Conservation (phyloP, 2,329 filamentous ascomycete species). For the Colletotrichum tabaci region DNA sequence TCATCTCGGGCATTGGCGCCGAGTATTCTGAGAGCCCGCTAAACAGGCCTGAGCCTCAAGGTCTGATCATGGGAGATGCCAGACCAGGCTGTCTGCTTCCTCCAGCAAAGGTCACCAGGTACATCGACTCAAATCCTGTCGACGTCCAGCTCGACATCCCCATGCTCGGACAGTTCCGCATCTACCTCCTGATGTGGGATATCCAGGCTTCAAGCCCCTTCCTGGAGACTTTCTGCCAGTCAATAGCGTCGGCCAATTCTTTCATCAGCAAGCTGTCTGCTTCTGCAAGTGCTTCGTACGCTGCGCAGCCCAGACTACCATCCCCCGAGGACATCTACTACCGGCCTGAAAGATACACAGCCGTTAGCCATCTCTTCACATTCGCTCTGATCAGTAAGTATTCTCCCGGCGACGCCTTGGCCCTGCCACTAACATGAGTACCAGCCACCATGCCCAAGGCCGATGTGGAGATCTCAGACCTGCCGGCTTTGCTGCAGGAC, state of each 20-base stretch:
- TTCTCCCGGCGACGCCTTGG: neutral
- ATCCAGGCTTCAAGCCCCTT: constrained; percentile 70
- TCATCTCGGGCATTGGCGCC: constrained; percentile 81
- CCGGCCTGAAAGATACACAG: constrained; percentile 77
- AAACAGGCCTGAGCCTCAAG: constrained; percentile 60
- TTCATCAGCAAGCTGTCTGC: constrained; percentile 73
- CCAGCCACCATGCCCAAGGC: constrained; percentile 72
- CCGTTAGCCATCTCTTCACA: constrained; percentile 78
- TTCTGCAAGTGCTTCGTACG: constrained; percentile 74
- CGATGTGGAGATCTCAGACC: constrained; percentile 75
- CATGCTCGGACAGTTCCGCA: constrained; percentile 81
- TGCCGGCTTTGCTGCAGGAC: constrained; percentile 73
- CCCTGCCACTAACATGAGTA: constrained; percentile 15
- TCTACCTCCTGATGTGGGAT: constrained; percentile 79
- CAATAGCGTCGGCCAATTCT: constrained; percentile 65
- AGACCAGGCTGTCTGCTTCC: constrained; percentile 71
- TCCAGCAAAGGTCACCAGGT: constrained; percentile 80
- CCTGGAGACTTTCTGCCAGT: constrained; percentile 70
- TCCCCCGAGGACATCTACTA: constrained; percentile 76
- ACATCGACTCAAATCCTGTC: constrained; percentile 83
- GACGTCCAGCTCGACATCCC: constrained; percentile 85
- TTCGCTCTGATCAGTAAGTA: constrained; percentile 76
- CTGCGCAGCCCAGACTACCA: constrained; percentile 68
- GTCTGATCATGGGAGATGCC: constrained; percentile 62
- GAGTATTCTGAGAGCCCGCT: constrained; percentile 69